Conservation (phyloP, 495 filamentous ascomycete species). For the Articulospora tetracladia region DNA sequence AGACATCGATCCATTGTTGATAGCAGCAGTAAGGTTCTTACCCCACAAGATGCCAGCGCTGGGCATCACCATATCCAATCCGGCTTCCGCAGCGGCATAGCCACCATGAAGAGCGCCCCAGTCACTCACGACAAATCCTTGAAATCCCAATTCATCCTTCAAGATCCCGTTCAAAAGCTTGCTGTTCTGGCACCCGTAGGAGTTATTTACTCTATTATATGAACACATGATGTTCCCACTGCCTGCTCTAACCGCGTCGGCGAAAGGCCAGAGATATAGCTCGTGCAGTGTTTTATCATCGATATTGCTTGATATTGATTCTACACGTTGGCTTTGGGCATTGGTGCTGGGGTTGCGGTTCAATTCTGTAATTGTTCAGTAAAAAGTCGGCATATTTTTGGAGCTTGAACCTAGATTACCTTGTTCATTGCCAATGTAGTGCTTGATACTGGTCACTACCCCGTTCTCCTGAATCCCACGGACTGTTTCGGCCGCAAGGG, state of each 20-base stretch:
- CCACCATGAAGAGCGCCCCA: slow-evolving; percentile 65
- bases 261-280: slow-evolving; percentile 69
- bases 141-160: slow-evolving; percentile 63
- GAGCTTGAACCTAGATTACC: too few species aligned
- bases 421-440: slow-evolving; percentile 59
- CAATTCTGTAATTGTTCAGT: slow-evolving; percentile 36
- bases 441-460: slow-evolving; percentile 52
- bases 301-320: slow-evolving; percentile 55
- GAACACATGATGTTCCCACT: slow-evolving; percentile 65
- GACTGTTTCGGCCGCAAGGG: slow-evolving; percentile 39
- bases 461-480: slow-evolving; percentile 46
- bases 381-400: slow-evolving; percentile 37
- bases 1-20: slow-evolving; percentile 44
- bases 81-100: slow-evolving; percentile 55
- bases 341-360: slow-evolving; percentile 56
- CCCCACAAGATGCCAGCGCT: slow-evolving; percentile 30
- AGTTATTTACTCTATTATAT: slow-evolving; percentile 63
- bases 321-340: slow-evolving; percentile 20
- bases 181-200: slow-evolving; percentile 58
- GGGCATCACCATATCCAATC: slow-evolving; percentile 88
- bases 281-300: slow-evolving; percentile 68
- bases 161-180: slow-evolving; percentile 58
- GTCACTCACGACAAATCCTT: slow-evolving; percentile 63
- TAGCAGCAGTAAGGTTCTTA: slow-evolving; percentile 35
- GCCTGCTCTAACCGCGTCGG: slow-evolving; percentile 57